These are phyloP conservation scores for Oidium heveae DNA, from an alignment of 2,329 filamentous ascomycete genomes.

Conservation along the genomic window DNA sequence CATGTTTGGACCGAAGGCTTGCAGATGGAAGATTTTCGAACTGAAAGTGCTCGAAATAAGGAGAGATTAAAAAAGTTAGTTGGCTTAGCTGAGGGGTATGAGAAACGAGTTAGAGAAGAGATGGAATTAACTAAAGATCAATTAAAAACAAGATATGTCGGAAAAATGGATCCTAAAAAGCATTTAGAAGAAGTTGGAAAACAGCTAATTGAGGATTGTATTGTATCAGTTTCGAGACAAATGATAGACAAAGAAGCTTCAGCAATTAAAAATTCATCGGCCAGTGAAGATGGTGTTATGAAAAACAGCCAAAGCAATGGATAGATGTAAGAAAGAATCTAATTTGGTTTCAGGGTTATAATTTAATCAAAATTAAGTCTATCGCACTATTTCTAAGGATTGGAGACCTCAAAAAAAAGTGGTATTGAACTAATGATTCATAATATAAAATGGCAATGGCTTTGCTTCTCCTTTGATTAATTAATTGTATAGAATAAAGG, in stretches of 20 bases:
- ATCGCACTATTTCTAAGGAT: no score
- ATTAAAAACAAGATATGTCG: constrained; percentile 94
- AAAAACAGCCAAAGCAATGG: no score
- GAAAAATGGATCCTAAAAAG: constrained; percentile 98
- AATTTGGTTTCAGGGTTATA: no score
- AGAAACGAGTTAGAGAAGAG: constrained; percentile 97
- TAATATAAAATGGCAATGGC: no score
- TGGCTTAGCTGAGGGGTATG: constrained; percentile 76
- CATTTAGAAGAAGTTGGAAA: constrained; percentile 93
- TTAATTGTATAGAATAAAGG: no score
- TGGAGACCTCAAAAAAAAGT: no score
- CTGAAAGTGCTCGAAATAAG: constrained; percentile 64
- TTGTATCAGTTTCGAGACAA: constrained; percentile 88
- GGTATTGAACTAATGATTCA: no score
- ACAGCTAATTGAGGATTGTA: constrained; percentile 96
- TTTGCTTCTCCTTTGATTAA: no score
- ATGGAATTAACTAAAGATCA: constrained; percentile 93
- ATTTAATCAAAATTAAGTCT: no score
- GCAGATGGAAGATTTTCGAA: constrained; percentile 85
- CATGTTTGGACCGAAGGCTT: constrained; percentile 97
- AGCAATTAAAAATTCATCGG: no score
- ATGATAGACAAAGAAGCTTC: constrained; percentile 99
- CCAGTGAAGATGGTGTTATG: constrained; percentile 33
- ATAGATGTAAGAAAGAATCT: no score
- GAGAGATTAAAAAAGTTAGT: constrained; percentile 75